Base-by-base conservation (phyloP, 2,329 filamentous ascomycete species). In the Calonectria pauciramosa region DNA sequence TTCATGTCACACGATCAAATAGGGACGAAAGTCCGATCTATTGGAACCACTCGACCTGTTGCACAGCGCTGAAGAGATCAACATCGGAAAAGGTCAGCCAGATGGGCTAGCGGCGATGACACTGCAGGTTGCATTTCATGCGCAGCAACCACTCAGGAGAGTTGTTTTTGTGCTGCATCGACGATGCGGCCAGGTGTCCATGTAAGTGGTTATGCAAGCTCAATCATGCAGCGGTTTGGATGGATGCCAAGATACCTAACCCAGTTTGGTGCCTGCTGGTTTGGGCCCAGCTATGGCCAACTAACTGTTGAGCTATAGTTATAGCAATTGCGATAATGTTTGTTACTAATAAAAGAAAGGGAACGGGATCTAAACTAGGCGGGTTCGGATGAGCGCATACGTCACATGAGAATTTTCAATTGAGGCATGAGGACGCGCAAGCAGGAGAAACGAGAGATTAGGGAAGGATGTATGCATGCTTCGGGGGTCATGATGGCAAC, bases 281-380 rank as follows among this genome's bases (percentile, higher is more conserved):
- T 36, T 26, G 56, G 56, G 3, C n/a, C 26, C 34, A 38, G 56
- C 56, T 13, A 28, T 60, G 56, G n/a, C 34, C 56, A 60, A 60
- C 56, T 41, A 41, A 41, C 7, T 60, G 54, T 16, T n/a, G 26
- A 34, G 18, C 54, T 59, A 59, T 44, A 44, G 41, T 44, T 44
- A 54, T 60, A 60, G 13, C 56, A 26, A 26, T 60, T 26, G n/a
- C 56, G 56, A 60, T 60, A 60, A 60, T 60, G 56, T 38, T 41
- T 60, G 56, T 38, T 60, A 28, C 56, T 60, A 60, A 60, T 60
- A 60, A 68, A 68, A 56, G n/a, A 68, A 30, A n/a, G 34, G 18
- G 26, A 64, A 23, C 66, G 49, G 66, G 66, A 68, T 68, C 66
- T 68, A 68, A 68, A 68, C 36, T 68, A 68, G 66, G 28, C 14